These are phyloP conservation scores for Phytophthora cactorum DNA, from an alignment of 352 stramenopile genomes.

Conservation along the genomic window DNA sequence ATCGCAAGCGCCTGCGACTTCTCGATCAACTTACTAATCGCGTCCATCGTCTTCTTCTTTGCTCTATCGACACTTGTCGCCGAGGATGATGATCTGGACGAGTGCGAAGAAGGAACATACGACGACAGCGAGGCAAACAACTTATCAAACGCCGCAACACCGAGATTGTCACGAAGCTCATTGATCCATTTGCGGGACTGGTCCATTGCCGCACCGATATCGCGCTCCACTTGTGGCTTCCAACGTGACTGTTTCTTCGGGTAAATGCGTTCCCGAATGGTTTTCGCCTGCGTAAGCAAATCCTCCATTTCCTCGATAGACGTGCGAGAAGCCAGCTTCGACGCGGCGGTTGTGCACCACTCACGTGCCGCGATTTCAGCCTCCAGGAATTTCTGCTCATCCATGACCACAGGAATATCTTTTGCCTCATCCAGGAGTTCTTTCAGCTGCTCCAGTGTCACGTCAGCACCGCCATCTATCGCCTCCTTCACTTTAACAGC, in stretches of 20 bases:
- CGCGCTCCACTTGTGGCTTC: conserved; percentile 84
- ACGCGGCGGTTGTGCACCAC: conserved; percentile 66
- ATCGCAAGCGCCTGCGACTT: conserved; percentile 67
- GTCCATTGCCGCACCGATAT: conserved; percentile 77
- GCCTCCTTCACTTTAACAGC: conserved; percentile 76
- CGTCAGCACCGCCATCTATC: conserved; percentile 77
- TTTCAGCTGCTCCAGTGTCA: conserved; percentile 73
- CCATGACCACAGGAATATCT: conserved; percentile 90
- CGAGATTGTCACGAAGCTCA: conserved; percentile 77
- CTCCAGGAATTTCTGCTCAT: conserved; percentile 81
- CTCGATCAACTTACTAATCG: conserved; percentile 67
- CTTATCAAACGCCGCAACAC: conserved; percentile 64
- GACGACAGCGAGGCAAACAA: conserved; percentile 48
- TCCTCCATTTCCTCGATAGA: conserved; percentile 74
- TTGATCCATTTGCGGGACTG: conserved; percentile 76
- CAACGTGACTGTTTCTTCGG: conserved; percentile 81
- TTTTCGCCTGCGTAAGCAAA: conserved; percentile 63
- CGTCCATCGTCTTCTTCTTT: conserved; percentile 73
- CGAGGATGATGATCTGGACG: conserved; percentile 33
- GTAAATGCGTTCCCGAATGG: conserved; percentile 74
- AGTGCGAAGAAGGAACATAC: conserved; percentile 33
- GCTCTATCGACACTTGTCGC: conserved; percentile 36
- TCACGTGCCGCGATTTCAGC: conserved; percentile 82
- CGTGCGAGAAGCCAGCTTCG: conserved; percentile 62
- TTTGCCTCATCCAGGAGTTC: conserved; percentile 80